These are phyloP conservation scores for Apiospora koreana DNA, from an alignment of 2,329 filamentous ascomycete genomes.

Conservation along the genomic window DNA sequence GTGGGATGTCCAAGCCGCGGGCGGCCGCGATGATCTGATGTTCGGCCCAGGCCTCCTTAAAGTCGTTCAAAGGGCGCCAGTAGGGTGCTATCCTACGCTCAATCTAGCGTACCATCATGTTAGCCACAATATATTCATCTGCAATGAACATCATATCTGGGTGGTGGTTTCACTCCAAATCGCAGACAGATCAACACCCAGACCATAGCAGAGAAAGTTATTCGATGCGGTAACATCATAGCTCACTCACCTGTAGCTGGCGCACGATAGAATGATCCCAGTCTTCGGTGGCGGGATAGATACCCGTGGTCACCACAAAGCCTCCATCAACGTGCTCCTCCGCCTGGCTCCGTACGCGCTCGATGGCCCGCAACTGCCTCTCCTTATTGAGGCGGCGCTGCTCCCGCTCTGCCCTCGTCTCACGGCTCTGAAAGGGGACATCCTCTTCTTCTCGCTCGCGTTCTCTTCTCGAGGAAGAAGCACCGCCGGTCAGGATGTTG, in stretches of 20 bases:
- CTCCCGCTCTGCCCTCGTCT: constrained; percentile 91
- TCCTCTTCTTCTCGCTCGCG: constrained; percentile 29
- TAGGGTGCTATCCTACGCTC: constrained; percentile 92
- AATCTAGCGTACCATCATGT: constrained; percentile 58
- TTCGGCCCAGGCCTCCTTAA: constrained; percentile 86
- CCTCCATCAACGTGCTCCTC: constrained; percentile 95
- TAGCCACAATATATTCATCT: not conserved
- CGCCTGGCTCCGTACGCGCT: constrained; percentile 85
- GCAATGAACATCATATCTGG: not conserved
- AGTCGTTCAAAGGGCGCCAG: constrained; percentile 91
- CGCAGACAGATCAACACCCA: not conserved
- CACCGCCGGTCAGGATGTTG: constrained; percentile 39
- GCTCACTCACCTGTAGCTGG: constrained; percentile 77
- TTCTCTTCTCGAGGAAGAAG: constrained; percentile 33
- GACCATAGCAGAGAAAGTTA: not conserved
- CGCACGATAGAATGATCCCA: constrained; percentile 88
- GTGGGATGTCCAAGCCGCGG: constrained; percentile 79
- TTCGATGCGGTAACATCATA: not conserved
- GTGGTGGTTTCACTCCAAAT: not conserved
- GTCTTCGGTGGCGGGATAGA: constrained; percentile 90
- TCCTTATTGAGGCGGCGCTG: constrained; percentile 84
- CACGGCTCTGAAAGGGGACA: constrained; percentile 64
- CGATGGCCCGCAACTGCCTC: constrained; percentile 71
- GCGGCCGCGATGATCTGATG: constrained; percentile 92
- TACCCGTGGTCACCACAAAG: constrained; percentile 89